Percentiles rank a stretch among this genome's conserved stretches.
Conservation (phyloP, 345 rosid genomes). For the Acer yangbiense region DNA sequence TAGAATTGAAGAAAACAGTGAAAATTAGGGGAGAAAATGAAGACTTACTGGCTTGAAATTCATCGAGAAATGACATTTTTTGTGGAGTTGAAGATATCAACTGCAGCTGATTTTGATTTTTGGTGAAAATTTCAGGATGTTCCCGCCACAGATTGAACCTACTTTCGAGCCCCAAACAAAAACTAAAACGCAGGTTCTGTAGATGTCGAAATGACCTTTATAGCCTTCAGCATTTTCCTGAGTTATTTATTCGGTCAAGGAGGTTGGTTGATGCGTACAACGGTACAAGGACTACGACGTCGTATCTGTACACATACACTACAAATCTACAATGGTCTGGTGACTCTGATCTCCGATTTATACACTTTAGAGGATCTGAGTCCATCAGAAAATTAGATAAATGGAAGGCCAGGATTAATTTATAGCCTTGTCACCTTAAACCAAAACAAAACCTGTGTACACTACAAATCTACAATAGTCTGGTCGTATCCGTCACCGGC, state of each 20-base stretch:
- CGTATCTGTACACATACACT: neutral
- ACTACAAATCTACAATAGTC: too few species aligned
- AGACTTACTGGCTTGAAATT: conserved; percentile 49
- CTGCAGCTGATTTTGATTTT: conserved; percentile 14
- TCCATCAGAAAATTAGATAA: too few species aligned
- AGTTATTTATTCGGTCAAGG: neutral
- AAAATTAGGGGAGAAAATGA: neutral
- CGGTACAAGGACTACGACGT: too few species aligned
- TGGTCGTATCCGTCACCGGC: too few species aligned
- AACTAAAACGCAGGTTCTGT: neutral
- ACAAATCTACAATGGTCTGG: too few species aligned
- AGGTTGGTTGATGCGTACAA: too few species aligned
- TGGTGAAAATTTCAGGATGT: neutral
- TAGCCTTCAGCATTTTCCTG: conserved; percentile 1
- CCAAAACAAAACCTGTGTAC: too few species aligned
- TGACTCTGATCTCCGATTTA: too few species aligned
- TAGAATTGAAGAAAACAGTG: neutral
- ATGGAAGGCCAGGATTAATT: too few species aligned
- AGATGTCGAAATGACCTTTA: neutral
- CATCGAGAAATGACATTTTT: conserved; percentile 53
- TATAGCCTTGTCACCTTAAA: too few species aligned
- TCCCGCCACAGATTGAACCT: conserved; percentile 22
- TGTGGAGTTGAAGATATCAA: neutral
- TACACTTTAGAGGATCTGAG: too few species aligned
- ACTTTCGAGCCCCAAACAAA: conserved; percentile 9